These are phyloP conservation scores for Umbelopsis sp. DNA, from an alignment of 371 early-diverging fungal genomes.

Conservation along the genomic window DNA sequence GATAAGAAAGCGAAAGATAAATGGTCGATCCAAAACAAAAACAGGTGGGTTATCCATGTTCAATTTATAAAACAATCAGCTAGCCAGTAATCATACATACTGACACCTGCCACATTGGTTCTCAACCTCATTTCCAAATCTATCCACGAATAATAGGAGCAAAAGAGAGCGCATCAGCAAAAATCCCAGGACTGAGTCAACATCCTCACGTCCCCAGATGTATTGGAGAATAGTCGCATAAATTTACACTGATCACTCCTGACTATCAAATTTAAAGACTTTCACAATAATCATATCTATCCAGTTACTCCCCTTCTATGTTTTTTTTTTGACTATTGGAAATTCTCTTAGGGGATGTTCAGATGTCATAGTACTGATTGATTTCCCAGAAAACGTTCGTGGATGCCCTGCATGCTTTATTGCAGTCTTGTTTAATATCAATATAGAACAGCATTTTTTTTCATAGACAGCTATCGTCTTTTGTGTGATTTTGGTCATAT, in stretches of 20 bases:
- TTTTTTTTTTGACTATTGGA: no score
- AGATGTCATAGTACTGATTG: neutral
- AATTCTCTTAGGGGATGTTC: no score
- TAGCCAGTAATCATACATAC: slow-evolving; percentile 17
- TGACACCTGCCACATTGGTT: slow-evolving; percentile 13
- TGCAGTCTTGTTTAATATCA: no score
- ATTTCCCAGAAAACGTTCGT: no score
- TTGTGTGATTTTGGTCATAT: neutral
- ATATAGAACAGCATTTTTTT: no score
- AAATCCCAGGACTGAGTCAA: neutral
- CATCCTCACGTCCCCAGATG: slow-evolving; percentile 14
- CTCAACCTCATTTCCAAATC: slow-evolving; percentile 5
- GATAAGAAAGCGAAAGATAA: neutral
- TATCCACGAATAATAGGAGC: slow-evolving; percentile 11
- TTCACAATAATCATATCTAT: neutral
- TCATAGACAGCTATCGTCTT: neutral
- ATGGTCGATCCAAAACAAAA: neutral
- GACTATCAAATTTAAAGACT: neutral
- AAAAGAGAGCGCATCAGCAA: neutral
- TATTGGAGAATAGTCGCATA: slow-evolving; percentile 13
- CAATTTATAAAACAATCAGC: neutral
- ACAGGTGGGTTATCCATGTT: neutral
- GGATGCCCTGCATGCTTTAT: neutral
- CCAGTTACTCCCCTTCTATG: no score
- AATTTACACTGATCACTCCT: slow-evolving; percentile 11